Base-by-base conservation (phyloP, 768 basidiomycete genomes). In the Podaxis sp. region DNA sequence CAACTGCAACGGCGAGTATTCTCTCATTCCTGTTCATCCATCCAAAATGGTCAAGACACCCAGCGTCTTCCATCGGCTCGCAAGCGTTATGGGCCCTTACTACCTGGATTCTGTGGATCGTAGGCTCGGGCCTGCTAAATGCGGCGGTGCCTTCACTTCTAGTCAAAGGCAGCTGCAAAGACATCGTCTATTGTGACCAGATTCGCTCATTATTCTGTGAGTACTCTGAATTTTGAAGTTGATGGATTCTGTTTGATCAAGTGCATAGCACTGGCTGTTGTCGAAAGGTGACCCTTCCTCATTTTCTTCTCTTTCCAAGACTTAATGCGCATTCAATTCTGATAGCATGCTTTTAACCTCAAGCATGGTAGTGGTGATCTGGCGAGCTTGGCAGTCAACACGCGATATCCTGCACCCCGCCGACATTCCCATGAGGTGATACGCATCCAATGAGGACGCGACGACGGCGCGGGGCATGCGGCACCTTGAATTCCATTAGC, bases 51-150 rank as follows among this genome's bases (percentile, higher is more conserved):
- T 82, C 84, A 19, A 80, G 73, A 61, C 79, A 80, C 60, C 77
- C 82, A 3, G 64, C 86, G 15, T 77, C 82, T 9, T 87, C 87
- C 12, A 73, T 88, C 41, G 85, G 86, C 7, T 76, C 84, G 0
- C 87, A 88, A 66, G 78, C 77, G 12, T 72, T 87, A 47, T 88
- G 87, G 87, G 71, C 82, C 3, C 71, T 86, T 29, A 62, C 81
- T 1, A 87, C 86, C 13, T 86, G 84, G 85, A 66, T 82, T 17
- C 74, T 86, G 51, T 89, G 87, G 87, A 76, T 86, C 19, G 74
- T 85, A 13, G 83, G 84, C 47, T 78, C 85, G 3, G 81, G 80
- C 0, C 71, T 82, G 24, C 68, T 87, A 51, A 84, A 85, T 64
- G 75, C 75, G 40, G 77, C 84, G 5, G 68, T 83, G 24, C 83